Evolutionary conservation across 2,329 filamentous ascomycete genomes (phyloP), one percentile per base, ranked within the genome.

Genomic region (Colletotrichum cuscutae): DNA sequence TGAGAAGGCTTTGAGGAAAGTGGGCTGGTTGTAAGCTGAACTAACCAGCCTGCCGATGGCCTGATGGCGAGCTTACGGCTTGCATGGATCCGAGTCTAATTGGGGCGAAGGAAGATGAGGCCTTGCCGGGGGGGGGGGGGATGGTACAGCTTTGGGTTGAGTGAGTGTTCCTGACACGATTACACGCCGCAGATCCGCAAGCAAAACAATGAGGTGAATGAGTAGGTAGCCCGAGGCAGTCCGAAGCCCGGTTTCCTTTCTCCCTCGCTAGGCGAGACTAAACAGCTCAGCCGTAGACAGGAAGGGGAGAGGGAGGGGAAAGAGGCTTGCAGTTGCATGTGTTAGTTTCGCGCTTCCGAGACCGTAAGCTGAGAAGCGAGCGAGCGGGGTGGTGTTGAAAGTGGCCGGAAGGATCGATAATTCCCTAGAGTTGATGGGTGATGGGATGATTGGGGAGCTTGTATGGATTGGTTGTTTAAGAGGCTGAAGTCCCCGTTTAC

Each of bases 31-130:
- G 35, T 54, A 58, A 53, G 68, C 15, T 42, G 9, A 24, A 59
- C 30, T 42, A 22, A 12, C 28, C 69, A 69, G 42, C 37, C 42
- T 72, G 66, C 66, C 58, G 66, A 61, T 54, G 42, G 26, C 56
- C 66, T 72, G 70, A 65, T 32, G 59, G 26, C 56, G 70, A 32
- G 70, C 70, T 72, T 72, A 72, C 60, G 70, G 70, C 54, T 56
- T 72, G 66, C 70, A 70, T 64, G n/a, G 37, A 37, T 8, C 53
- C 42, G 59, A 30, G 61, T 65, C 70, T 65, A 65, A 61, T 70
- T 46, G 49, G 57, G 66, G 60, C 49, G 42, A 68, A 57, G 69
- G 64, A 71, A 59, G 69, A 24, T 32, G 69, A 58, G 64, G 24
- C 42, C 22, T 35, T 19, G 1, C 49, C 3, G 57, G 64, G 58